Evolutionary conservation across 805 yeast genomes (phyloP), one percentile per base, ranked within the genome.

Genomic region (Tetrapisispora namnaoensis): DNA sequence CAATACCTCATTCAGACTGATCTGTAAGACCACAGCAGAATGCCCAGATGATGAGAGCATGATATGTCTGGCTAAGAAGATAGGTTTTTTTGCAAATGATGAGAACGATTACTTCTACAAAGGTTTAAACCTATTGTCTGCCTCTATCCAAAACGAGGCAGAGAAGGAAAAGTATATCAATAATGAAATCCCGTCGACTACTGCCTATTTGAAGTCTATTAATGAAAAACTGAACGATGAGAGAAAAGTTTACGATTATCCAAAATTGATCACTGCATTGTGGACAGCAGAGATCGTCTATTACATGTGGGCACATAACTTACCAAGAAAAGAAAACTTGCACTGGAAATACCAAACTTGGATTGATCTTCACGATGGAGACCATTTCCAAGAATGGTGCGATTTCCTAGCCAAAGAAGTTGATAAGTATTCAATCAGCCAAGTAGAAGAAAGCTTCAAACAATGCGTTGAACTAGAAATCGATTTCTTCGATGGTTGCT

Each of bases 331-430:
- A 1, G 49, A 54, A 1, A 56, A 66, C 43, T 59, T 76, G 35
- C 68, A 66, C 24, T 76, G 73, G 69, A 75, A 73, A 52, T 62
- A 72, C 50, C 68, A 72, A 43, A 78, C 74, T 44, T 78, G 82
- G 82, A 70, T 77, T 39, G 69, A 62, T 42, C 59, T 77, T 45
- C 82, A 77, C 53, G 72, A 74, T 51, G 82, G 82, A 4, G 62
- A 61, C 4, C 74, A 59, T 10, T 78, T 78, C 49, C 63, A 68
- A 40, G 57, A 52, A 2, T 78, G 82, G 82, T 72, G 73, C n/a
- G 53, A 62, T 4, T 76, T 77, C 52, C 61, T 78, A 37, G 62
- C 58, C 45, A 49, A 50, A 1, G 79, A 77, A 54, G 76, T 76
- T 6, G 68, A 74, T 37, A 57, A 61, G 45, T 60, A 56, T 46